Evolutionary conservation across 2,329 filamentous ascomycete genomes (phyloP).

Genomic region (Monilinia fructicola): DNA sequence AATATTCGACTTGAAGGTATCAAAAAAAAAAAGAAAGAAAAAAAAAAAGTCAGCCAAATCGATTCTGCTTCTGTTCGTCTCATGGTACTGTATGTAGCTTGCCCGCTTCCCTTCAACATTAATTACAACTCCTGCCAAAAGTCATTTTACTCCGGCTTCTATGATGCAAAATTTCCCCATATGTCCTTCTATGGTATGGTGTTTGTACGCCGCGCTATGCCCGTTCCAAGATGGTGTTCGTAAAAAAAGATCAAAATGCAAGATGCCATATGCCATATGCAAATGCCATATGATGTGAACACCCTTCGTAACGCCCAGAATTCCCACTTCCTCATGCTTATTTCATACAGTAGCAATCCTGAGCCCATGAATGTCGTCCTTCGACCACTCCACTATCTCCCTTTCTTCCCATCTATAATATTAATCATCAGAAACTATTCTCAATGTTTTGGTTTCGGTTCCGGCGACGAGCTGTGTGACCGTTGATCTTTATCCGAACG

Average conservation of each 20-base stretch:
- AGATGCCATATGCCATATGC: conserved; percentile 4
- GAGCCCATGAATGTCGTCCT: not conserved
- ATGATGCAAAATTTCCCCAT: conserved; percentile 18
- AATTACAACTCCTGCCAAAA: conserved; percentile 16
- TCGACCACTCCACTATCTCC: not conserved
- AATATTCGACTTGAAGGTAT: not conserved
- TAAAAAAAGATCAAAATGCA: conserved; percentile 13
- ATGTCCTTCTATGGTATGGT: conserved; percentile 13
- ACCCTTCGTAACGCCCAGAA: conserved; percentile 4
- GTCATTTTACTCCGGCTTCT: conserved; percentile 1
- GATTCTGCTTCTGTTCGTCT: not conserved
- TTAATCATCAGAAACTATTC: not conserved
- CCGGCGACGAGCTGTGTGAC: conserved; percentile 21
- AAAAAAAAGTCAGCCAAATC: no score
- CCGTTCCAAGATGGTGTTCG: not conserved
- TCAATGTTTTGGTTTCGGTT: not conserved
- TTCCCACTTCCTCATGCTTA: not conserved
- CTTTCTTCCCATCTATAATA: not conserved
- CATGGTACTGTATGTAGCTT: conserved; percentile 9
- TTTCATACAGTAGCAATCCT: not conserved
- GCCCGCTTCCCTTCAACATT: not conserved
- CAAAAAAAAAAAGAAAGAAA: no score
- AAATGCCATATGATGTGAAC: conserved; percentile 3
- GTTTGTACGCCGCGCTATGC: conserved; percentile 22
- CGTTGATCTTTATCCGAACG: conserved; percentile 24